These are phyloP conservation scores for Coemansia sp. DNA, from an alignment of 192 early-diverging fungal genomes.

Conservation along the genomic window DNA sequence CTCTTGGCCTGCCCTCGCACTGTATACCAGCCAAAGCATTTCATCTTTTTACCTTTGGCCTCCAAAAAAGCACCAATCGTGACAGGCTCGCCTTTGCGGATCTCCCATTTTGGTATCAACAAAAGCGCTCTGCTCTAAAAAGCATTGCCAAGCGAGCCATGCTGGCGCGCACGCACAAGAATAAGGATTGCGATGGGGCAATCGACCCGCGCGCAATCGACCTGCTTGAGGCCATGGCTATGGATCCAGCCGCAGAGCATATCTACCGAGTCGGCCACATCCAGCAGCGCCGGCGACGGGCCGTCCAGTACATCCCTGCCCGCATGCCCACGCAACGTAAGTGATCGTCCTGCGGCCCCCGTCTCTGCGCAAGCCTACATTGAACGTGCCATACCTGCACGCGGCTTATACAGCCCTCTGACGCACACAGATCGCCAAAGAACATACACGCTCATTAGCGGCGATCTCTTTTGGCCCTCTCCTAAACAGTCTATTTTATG, in stretches of 20 bases:
- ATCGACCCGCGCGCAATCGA: conserved; percentile 21
- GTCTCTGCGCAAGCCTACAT: background rate
- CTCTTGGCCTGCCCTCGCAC: no score
- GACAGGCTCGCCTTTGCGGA: background rate
- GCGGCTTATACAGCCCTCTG: background rate
- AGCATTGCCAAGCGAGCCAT: background rate
- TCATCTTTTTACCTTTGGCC: background rate
- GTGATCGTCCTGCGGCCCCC: background rate
- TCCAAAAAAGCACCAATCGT: background rate
- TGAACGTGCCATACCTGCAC: background rate
- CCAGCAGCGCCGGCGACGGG: conserved; percentile 27
- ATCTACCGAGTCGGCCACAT: conserved; percentile 5
- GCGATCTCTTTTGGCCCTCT: background rate
- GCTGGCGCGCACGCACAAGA: conserved; percentile 16
- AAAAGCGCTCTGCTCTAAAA: no score
- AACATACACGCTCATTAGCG: background rate
- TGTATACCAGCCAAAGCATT: no score
- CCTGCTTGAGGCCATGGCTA: conserved; percentile 22
- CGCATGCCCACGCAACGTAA: conserved; percentile 24
- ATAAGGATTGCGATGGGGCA: conserved; percentile 11
- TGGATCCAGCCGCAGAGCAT: conserved; percentile 16
- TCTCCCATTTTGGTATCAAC: background rate
- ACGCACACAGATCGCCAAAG: background rate
- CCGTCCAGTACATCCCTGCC: conserved; percentile 19
- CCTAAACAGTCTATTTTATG: background rate